Base-by-base conservation (phyloP, 2,329 filamentous ascomycete species). In the Phyllosticta capitalensis region DNA sequence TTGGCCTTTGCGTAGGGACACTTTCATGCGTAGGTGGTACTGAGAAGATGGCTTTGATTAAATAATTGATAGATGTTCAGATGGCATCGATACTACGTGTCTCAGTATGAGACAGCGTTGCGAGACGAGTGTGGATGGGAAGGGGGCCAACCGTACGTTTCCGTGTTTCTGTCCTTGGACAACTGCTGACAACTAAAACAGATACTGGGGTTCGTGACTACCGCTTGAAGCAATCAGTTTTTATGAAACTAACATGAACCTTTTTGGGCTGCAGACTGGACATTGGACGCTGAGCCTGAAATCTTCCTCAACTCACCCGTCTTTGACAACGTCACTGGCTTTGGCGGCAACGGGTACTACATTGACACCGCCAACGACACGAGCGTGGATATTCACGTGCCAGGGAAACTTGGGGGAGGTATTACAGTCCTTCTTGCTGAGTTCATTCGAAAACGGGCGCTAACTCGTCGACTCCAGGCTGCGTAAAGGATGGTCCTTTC, bases 401-500 rank as follows among this genome's bases (percentile, higher is more conserved):
- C 51, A 12, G 51, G 56, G 21, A 58, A 58, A 26, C 48, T 38
- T 58, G 54, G 58, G 19, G 33, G 55, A 20, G 38, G n/a, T 3
- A 60, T 1, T 9, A 14, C 30, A 14, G 51, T 54, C 17, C 48
- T 30, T 22, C 7, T n/a, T 10, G 52, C 51, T 12, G 30, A 58
- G 33, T 24, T 50, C 20, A 33, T 51, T n/a, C 33, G 56, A 5
- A 10, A 52, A 17, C 51, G 52, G 82, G 82, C 9, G n/a, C 33
- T 38, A 14, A 38, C 33, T 10, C 33, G 30, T 14, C 51, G 5
- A 17, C 28, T 6, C 5, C 10, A 58, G 82, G 81, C 1, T 84
- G 81, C 65, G 72, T 85, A 2, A 73, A 68, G n/a, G 74, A 71
- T 0, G 81, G 81, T 0, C 81, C 81, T 0, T 82, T 83, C 69